Conservation (phyloP, 495 filamentous ascomycete genomes). For the Aspergillus steynii region DNA sequence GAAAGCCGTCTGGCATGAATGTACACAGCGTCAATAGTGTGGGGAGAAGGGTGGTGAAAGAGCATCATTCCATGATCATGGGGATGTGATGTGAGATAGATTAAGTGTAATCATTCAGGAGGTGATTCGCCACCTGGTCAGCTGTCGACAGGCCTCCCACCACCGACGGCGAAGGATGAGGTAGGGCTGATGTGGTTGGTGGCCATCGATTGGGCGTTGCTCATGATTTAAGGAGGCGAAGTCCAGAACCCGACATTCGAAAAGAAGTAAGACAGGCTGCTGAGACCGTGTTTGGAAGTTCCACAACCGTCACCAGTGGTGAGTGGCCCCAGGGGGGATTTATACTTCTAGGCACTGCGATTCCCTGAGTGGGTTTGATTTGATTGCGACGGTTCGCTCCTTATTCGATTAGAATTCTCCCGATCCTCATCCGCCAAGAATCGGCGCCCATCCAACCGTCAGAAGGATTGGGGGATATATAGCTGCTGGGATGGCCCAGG, state of each 20-base stretch:
- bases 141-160: background rate
- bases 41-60: background rate
- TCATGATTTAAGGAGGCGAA: conserved; percentile 26
- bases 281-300: background rate
- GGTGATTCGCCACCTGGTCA: background rate
- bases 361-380: background rate
- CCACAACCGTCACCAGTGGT: conserved; percentile 2
- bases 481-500: background rate
- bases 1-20: conserved; percentile 2
- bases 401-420: background rate
- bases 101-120: background rate
- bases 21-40: conserved; percentile 1
- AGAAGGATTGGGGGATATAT: background rate
- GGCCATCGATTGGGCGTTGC: conserved; percentile 1
- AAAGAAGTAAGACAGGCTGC: conserved; percentile 5
- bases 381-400: background rate
- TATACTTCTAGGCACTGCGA: background rate
- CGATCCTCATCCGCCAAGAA: background rate
- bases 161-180: background rate
- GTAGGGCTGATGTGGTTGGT: conserved; percentile 16
- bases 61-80: background rate
- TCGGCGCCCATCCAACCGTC: background rate
- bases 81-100: too few species aligned
- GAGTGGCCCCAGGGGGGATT: background rate
- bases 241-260: conserved; percentile 2